Percentiles rank a stretch among this genome's conserved stretches.
Evolutionary conservation across 202 grass and related monocot genomes (phyloP).

Genomic region (Eragrostis tef): DNA sequence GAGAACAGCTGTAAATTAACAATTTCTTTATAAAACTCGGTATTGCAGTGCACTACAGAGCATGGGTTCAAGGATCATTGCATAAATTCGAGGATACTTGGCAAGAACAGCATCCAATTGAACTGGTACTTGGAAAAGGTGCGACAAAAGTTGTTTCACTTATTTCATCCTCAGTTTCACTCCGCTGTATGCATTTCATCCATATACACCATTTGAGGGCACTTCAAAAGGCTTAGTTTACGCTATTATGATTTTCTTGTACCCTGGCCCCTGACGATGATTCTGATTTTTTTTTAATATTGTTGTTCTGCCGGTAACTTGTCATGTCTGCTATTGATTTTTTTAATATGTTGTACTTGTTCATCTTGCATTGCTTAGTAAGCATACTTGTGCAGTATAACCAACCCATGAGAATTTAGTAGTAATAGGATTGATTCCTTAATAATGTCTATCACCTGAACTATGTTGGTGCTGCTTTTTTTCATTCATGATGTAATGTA

Average conservation of each 20-base stretch:
- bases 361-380: constrained; percentile 7
- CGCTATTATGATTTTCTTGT: constrained; percentile 27
- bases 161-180: constrained; percentile 28
- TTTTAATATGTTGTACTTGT: neutral
- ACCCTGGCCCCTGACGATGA: neutral
- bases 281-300: neutral
- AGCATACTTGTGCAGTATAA: constrained; percentile 7
- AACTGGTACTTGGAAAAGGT: constrained; percentile 89
- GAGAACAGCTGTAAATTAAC: constrained; percentile 10
- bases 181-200: neutral
- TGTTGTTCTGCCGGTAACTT: neutral
- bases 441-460: too few species aligned
- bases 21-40: constrained; percentile 31
- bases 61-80: constrained; percentile 71
- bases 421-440: too few species aligned
- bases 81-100: constrained; percentile 98
- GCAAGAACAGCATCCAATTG: constrained; percentile 85
- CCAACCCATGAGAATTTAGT: neutral
- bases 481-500: too few species aligned
- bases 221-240: constrained; percentile 22
- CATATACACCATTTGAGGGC: neutral
- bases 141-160: constrained; percentile 12
- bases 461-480: too few species aligned
- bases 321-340: neutral
- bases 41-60: constrained; percentile 80